Evolutionary conservation across 768 basidiomycete species (phyloP).

Genomic region (Crucibulum laeve): DNA sequence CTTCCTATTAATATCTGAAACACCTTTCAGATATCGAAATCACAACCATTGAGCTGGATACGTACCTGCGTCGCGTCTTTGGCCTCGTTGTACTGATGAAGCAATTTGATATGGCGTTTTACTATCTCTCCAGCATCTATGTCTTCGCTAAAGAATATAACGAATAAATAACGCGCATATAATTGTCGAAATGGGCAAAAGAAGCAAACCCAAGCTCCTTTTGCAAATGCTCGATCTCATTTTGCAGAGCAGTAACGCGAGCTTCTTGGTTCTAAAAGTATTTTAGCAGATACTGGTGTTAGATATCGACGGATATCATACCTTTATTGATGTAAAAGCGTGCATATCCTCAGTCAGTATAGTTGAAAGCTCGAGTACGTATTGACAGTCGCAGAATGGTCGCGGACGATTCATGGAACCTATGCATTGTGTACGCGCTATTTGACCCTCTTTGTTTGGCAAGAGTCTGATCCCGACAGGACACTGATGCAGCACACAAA

Average conservation of each 20-base stretch:
- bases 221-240: constrained; percentile 21
- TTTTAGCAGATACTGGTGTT: too few species aligned
- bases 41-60: not conserved
- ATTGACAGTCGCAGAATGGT: too few species aligned
- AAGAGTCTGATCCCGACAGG: too few species aligned
- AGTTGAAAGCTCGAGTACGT: too few species aligned
- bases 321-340: constrained; percentile 22
- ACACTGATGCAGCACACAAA: too few species aligned
- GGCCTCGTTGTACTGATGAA: constrained; percentile 77
- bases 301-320: too few species aligned
- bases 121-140: constrained; percentile 28
- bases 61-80: constrained; percentile 78
- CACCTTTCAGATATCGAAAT: not conserved
- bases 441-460: too few species aligned
- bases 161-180: not conserved
- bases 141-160: constrained; percentile 12
- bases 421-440: too few species aligned
- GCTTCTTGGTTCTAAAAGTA: constrained; percentile 19
- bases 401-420: too few species aligned
- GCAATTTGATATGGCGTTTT: constrained; percentile 62
- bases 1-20: constrained; percentile 73
- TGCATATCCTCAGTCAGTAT: too few species aligned
- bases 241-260: constrained; percentile 17
- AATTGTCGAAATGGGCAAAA: not conserved
- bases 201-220: constrained; percentile 20